phyloP scores from a whole-genome alignment of 2,329 filamentous ascomycete species.

The Orbilia ellipsospora region DNA sequence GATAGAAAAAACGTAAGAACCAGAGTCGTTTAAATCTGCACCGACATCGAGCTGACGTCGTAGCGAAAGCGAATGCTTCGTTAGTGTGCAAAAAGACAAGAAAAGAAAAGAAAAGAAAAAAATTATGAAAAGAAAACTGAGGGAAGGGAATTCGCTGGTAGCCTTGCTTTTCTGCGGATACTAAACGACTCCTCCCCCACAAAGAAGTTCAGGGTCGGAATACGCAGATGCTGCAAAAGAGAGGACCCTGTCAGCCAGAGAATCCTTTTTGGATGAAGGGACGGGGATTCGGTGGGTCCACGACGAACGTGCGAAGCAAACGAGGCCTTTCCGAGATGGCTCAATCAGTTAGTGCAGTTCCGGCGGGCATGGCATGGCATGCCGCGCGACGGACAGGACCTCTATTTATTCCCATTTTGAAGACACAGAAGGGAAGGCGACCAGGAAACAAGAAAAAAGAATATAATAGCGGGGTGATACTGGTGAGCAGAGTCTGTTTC shows the following conservation, averaged over 20 bases:
- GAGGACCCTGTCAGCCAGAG: constrained; percentile 26
- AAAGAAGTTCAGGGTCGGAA: constrained; percentile 8
- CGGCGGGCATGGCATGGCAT: too few species aligned
- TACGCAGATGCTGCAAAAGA: constrained; percentile 1
- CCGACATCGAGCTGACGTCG: constrained; percentile 22
- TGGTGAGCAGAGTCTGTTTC: constrained; percentile 3
- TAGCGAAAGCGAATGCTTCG: constrained; percentile 1
- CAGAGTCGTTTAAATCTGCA: neutral
- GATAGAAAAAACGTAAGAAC: neutral
- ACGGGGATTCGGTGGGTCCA: constrained; percentile 24
- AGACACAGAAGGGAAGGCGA: too few species aligned
- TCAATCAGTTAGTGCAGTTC: constrained; percentile 7
- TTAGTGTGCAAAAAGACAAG: neutral
- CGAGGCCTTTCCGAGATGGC: constrained; percentile 37
- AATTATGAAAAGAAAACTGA: constrained; percentile 2
- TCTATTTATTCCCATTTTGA: too few species aligned
- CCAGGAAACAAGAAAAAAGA: too few species aligned
- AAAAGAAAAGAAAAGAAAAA: constrained; percentile 11
- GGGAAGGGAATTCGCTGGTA: neutral
- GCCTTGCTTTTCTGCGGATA: constrained; percentile 3
- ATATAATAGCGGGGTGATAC: neutral
- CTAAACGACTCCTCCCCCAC: neutral
- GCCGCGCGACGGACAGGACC: too few species aligned
- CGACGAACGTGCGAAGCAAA: constrained; percentile 4
- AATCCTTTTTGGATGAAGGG: constrained; percentile 22